Evolutionary conservation across 2,329 filamentous ascomycete genomes (phyloP).

Genomic region (Claviceps monticola): DNA sequence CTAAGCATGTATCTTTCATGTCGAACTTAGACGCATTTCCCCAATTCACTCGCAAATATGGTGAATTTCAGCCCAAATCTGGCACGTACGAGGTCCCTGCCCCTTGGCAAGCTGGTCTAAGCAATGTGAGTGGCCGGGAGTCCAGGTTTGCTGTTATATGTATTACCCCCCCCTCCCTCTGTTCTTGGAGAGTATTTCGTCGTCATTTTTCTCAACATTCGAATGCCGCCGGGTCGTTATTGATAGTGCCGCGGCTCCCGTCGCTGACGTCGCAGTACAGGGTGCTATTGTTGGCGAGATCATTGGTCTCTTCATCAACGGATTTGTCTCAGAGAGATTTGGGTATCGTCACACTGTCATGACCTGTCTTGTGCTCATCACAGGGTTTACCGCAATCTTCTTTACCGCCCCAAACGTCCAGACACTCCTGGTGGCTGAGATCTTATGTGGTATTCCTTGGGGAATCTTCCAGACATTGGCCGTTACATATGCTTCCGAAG

Average conservation of each 20-base stretch:
- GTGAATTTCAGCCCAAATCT: constrained; percentile 26
- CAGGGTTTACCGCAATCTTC: constrained; percentile 47
- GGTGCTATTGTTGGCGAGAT: constrained; percentile 38
- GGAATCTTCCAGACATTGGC: constrained; percentile 45
- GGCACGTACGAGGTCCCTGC: constrained; percentile 43
- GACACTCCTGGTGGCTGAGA: constrained; percentile 45
- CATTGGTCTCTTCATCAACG: constrained; percentile 52
- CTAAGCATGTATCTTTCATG: background rate
- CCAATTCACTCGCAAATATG: constrained; percentile 45
- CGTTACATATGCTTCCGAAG: constrained; percentile 56
- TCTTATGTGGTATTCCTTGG: constrained; percentile 50
- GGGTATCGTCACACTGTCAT: constrained; percentile 55
- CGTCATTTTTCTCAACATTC: background rate
- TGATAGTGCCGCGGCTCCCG: background rate
- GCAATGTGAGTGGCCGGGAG: constrained; percentile 26
- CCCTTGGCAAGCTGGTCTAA: constrained; percentile 48
- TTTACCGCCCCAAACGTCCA: constrained; percentile 49
- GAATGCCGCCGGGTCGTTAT: background rate
- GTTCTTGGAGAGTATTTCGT: background rate
- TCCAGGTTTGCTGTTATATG: background rate
- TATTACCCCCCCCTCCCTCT: background rate
- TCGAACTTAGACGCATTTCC: constrained; percentile 32
- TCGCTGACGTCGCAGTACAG: constrained; percentile 3
- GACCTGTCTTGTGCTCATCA: constrained; percentile 36
- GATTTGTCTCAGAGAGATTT: constrained; percentile 50